Conservation (phyloP, 805 yeast genomes). For the Saccharomycopsis javanensis region DNA sequence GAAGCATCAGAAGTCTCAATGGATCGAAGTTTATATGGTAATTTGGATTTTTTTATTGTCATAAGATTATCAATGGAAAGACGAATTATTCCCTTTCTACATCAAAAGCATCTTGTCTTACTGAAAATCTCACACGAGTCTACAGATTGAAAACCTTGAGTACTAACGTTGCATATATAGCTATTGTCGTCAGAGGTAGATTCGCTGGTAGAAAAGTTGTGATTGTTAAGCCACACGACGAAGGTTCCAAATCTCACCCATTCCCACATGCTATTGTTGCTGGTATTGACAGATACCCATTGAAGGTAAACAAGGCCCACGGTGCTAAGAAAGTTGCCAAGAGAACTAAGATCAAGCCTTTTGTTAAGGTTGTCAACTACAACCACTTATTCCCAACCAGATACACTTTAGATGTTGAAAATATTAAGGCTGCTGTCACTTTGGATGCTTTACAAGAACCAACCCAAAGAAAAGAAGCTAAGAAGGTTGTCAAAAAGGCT, state of each 20-base stretch:
- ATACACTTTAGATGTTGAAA: constrained; percentile 95
- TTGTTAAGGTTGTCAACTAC: constrained; percentile 98
- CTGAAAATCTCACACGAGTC: no score
- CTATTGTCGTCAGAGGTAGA: constrained; percentile 99
- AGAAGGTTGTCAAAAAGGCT: constrained; percentile 97
- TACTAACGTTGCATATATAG: constrained; percentile 30
- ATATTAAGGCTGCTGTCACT: constrained; percentile 83
- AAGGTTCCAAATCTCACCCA: constrained; percentile 97
- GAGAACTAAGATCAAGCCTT: constrained; percentile 98
- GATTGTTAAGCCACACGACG: constrained; percentile 96
- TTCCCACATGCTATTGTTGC: constrained; percentile 99
- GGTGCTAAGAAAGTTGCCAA: constrained; percentile 94
- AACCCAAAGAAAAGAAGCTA: constrained; percentile 97
- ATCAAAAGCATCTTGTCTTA: no score
- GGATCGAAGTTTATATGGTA: no score
- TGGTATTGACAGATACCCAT: constrained; percentile 98
- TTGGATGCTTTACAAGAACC: constrained; percentile 95
- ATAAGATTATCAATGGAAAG: no score
- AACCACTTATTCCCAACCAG: constrained; percentile 99
- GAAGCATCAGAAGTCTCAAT: no score
- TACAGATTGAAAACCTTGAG: not conserved
- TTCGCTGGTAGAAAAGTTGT: constrained; percentile 99
- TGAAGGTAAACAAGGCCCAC: constrained; percentile 90
- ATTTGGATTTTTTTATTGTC: no score
- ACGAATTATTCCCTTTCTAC: no score